A percentile compares a stretch with the other conserved stretches of the same genome.
Evolutionary conservation across 108 stramenopile species (phyloP).

Genomic region (Conticribra weissflogii): DNA sequence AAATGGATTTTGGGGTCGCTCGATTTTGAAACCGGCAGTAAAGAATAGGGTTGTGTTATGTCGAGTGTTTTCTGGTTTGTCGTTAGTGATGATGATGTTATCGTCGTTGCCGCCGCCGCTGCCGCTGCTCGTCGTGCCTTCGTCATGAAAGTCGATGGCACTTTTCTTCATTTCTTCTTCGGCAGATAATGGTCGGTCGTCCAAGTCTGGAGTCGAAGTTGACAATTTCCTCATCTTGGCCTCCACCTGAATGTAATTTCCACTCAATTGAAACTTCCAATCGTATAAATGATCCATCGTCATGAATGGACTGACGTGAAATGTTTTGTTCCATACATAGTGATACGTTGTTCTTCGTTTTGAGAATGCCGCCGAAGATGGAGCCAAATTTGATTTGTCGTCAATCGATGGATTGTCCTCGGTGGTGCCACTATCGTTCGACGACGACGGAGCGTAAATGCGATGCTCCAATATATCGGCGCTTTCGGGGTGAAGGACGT

Average conservation of each 20-base stretch:
- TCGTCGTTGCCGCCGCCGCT: not conserved
- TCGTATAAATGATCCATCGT: slow-evolving; percentile 94
- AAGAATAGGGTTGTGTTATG: slow-evolving; percentile 56
- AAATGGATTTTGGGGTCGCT: slow-evolving; percentile 13
- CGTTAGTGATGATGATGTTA: slow-evolving; percentile 10
- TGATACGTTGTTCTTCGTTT: too few relatives aligned
- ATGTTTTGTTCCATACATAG: slow-evolving; percentile 76
- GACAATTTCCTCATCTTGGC: slow-evolving; percentile 30
- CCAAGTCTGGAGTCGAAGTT: not conserved
- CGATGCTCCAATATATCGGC: slow-evolving; percentile 50
- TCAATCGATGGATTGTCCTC: not conserved
- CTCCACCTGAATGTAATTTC: slow-evolving; percentile 34
- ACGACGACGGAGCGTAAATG: not conserved
- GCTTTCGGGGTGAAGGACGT: slow-evolving; percentile 84
- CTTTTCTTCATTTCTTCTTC: too few relatives aligned
- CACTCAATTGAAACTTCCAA: slow-evolving; percentile 75
- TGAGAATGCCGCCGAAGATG: too few relatives aligned
- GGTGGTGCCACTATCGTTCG: not conserved
- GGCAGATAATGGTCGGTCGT: too few relatives aligned
- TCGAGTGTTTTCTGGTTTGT: not conserved
- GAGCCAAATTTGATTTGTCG: not conserved
- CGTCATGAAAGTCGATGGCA: not conserved
- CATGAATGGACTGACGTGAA: slow-evolving; percentile 99
- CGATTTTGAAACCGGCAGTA: slow-evolving; percentile 50
- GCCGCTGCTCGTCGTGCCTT: too few relatives aligned